phyloP scores from a whole-genome alignment of 2,329 filamentous ascomycete genomes.

The Orbilia brochopaga region DNA sequence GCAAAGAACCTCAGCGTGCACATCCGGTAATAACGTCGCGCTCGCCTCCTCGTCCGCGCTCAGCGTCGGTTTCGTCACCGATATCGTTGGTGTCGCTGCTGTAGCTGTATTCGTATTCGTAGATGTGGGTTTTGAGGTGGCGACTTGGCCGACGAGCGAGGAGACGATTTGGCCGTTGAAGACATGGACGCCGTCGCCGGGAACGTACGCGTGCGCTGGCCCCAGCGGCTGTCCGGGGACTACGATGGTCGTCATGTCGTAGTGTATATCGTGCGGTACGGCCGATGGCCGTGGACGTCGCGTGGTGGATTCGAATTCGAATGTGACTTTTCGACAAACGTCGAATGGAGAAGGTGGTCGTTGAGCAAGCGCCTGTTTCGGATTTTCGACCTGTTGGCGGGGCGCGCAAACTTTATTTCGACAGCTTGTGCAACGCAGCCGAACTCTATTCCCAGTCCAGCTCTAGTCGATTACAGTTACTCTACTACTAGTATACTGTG shows the following conservation, averaged over 20 bases:
- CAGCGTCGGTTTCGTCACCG: conserved; percentile 67
- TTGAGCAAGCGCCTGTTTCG: background rate
- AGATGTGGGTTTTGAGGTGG: conserved; percentile 64
- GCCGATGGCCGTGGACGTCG: too few species aligned
- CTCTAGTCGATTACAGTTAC: background rate
- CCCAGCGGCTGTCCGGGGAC: conserved; percentile 85
- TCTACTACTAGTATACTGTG: background rate
- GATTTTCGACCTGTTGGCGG: background rate
- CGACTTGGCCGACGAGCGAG: conserved; percentile 61
- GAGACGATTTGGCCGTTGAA: conserved; percentile 77
- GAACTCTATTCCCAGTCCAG: conserved; percentile 28
- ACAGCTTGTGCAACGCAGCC: conserved; percentile 10
- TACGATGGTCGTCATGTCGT: conserved; percentile 61
- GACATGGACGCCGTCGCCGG: conserved; percentile 85
- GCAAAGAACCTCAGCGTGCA: conserved; percentile 80
- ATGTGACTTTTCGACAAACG: too few species aligned
- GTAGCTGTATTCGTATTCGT: conserved; percentile 58
- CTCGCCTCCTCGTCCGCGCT: conserved; percentile 59
- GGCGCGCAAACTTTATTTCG: conserved; percentile 7
- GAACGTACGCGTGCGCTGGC: conserved; percentile 68
- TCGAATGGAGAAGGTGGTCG: background rate
- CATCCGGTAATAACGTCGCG: conserved; percentile 78
- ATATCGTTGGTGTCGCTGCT: conserved; percentile 47
- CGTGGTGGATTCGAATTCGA: conserved; percentile 2
- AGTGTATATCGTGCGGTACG: too few species aligned